These are phyloP conservation scores for Mycoemilia scoparia DNA, from an alignment of 192 early-diverging fungal species.

Conservation along the genomic window DNA sequence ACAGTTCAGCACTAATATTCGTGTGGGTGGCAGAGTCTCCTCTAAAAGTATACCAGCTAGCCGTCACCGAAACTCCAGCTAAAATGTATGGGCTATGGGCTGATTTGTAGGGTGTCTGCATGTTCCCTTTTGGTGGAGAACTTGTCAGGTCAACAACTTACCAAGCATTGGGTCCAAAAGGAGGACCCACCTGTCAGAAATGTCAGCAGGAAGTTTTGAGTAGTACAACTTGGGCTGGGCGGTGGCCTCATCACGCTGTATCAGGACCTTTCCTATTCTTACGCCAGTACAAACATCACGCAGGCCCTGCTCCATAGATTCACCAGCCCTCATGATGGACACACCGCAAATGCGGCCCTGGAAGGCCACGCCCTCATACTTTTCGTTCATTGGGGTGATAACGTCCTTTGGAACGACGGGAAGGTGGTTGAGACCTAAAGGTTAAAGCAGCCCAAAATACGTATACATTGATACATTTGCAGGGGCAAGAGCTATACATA, in stretches of 20 bases:
- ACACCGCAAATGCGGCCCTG: conserved; percentile 83
- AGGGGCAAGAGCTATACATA: background rate
- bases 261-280: conserved; percentile 87
- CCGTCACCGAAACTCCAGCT: background rate
- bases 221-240: conserved; percentile 82
- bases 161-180: conserved; percentile 94
- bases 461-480: background rate
- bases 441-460: too few relatives aligned
- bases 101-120: too few relatives aligned
- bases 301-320: conserved; percentile 74
- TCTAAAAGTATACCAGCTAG: too few relatives aligned
- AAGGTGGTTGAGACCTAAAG: conserved; percentile 80
- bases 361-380: conserved; percentile 57
- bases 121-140: too few relatives aligned
- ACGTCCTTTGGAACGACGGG: conserved; percentile 66
- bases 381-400: conserved; percentile 55
- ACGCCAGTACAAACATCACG: conserved; percentile 74
- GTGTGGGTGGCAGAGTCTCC: too few relatives aligned
- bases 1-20: too few relatives aligned
- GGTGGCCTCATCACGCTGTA: conserved; percentile 90
- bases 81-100: too few relatives aligned
- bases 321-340: conserved; percentile 93
- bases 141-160: too few relatives aligned
- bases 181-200: conserved; percentile 59
- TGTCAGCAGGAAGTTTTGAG: conserved; percentile 79